Conservation (phyloP, 768 basidiomycete species). For the Lactarius evosmus region DNA sequence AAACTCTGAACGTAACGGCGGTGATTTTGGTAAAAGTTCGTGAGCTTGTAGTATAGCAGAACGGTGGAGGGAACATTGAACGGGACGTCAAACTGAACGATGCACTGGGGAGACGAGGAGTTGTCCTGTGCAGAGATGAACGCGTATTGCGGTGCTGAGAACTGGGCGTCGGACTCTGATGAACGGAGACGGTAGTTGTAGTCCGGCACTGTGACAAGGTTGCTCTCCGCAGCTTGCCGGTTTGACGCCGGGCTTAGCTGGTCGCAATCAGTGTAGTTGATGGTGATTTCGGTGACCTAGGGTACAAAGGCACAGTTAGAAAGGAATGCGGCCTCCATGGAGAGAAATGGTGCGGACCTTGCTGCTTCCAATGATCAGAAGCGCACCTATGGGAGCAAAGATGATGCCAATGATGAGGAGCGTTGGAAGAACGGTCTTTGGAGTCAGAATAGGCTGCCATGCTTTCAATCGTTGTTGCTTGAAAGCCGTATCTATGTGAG, state of each 20-base stretch:
- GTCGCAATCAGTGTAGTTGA: conserved; percentile 95
- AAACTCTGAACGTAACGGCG: conserved; percentile 94
- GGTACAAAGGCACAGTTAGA: conserved; percentile 6
- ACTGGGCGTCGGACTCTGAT: conserved; percentile 48
- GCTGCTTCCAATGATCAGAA: conserved; percentile 88
- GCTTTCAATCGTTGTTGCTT: conserved; percentile 99
- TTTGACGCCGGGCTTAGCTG: conserved; percentile 42
- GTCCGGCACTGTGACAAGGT: conserved; percentile 57
- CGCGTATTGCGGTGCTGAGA: conserved; percentile 65
- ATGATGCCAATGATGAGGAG: conserved; percentile 92
- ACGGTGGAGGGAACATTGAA: conserved; percentile 70
- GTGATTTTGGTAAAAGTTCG: conserved; percentile 98
- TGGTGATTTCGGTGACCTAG: conserved; percentile 86
- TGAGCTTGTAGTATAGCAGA: conserved; percentile 94
- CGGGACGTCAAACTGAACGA: conserved; percentile 80
- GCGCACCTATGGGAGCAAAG: conserved; percentile 93
- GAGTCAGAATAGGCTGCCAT: conserved; percentile 99
- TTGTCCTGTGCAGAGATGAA: conserved; percentile 55
- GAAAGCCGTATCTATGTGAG: conserved; percentile 83
- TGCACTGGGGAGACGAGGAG: conserved; percentile 53
- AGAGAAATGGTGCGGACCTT: conserved; percentile 41
- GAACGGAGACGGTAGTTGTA: conserved; percentile 65
- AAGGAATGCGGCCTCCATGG: background rate
- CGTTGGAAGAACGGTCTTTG: conserved; percentile 95
- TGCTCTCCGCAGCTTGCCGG: conserved; percentile 39